phyloP scores from a whole-genome alignment of 345 rosid genomes.

The Rhizophora mangle region DNA sequence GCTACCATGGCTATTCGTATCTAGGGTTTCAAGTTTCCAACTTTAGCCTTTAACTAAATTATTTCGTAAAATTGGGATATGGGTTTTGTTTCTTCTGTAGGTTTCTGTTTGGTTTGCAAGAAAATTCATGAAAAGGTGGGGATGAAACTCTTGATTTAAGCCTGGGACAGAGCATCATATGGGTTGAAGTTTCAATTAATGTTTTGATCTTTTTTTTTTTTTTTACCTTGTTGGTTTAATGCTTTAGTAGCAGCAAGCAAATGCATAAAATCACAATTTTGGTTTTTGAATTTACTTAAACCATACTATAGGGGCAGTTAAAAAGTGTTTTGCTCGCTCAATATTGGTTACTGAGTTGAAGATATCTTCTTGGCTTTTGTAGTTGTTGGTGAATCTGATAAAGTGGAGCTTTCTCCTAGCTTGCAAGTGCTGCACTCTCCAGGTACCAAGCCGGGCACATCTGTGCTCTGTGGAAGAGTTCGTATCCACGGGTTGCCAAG shows the following conservation, averaged over 20 bases:
- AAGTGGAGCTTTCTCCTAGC: slow-evolving; percentile 46
- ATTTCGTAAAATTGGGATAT: background rate
- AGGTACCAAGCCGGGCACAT: slow-evolving; percentile 55
- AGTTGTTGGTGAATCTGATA: slow-evolving; percentile 53
- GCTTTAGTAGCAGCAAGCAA: background rate
- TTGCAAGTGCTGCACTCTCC: slow-evolving; percentile 60
- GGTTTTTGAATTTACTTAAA: too few relatives aligned
- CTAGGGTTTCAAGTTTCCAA: slow-evolving; percentile 36
- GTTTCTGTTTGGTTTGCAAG: background rate
- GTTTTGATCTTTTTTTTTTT: background rate
- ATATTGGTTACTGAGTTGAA: background rate
- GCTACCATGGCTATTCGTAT: slow-evolving; percentile 2
- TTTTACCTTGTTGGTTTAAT: background rate
- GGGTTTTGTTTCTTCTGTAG: background rate
- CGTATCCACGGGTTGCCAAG: slow-evolving; percentile 59
- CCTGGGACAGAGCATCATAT: background rate
- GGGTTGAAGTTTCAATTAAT: background rate
- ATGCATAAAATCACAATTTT: background rate
- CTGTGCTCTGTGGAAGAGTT: slow-evolving; percentile 67
- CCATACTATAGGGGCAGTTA: too few relatives aligned
- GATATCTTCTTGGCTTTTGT: slow-evolving; percentile 19
- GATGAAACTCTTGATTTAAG: too few relatives aligned
- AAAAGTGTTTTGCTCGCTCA: background rate
- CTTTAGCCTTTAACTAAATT: background rate
- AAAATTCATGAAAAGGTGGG: background rate